These are phyloP conservation scores for Zygotorulaspora chibaensis DNA, from an alignment of 805 yeast genomes.

Conservation along the genomic window DNA sequence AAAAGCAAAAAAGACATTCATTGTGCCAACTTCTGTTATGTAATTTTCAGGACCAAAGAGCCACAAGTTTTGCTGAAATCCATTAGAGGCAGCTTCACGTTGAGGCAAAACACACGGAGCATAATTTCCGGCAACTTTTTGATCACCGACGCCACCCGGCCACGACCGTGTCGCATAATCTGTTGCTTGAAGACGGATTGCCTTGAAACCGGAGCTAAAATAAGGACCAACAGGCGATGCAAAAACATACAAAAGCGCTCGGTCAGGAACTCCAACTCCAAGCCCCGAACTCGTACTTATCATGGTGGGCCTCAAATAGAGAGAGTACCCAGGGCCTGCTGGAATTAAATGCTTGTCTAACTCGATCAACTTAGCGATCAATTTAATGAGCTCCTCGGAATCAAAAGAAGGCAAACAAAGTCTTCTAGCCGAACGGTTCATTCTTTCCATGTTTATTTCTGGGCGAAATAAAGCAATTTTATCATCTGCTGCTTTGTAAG, in stretches of 20 bases:
- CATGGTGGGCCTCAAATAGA: slow-evolving; percentile 90
- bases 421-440: slow-evolving; percentile 85
- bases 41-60: slow-evolving; percentile 82
- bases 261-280: slow-evolving; percentile 81
- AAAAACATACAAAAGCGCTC: slow-evolving; percentile 79
- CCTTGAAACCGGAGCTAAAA: slow-evolving; percentile 92
- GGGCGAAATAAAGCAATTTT: slow-evolving; percentile 83
- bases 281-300: slow-evolving; percentile 88
- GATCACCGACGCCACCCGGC: slow-evolving; percentile 99
- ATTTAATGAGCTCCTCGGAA: slow-evolving; percentile 65
- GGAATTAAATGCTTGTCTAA: slow-evolving; percentile 80
- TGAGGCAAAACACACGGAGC: slow-evolving; percentile 95
- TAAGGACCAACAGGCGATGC: slow-evolving; percentile 98
- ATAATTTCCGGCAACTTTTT: slow-evolving; percentile 94
- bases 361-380: slow-evolving; percentile 70
- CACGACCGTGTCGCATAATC: slow-evolving; percentile 96
- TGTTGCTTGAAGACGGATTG: slow-evolving; percentile 90
- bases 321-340: slow-evolving; percentile 78
- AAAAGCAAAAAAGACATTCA: slow-evolving; percentile 91
- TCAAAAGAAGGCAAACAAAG: slow-evolving; percentile 88
- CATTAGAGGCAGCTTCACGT: slow-evolving; percentile 81
- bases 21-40: slow-evolving; percentile 96
- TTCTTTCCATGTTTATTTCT: slow-evolving; percentile 84
- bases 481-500: slow-evolving; percentile 64
- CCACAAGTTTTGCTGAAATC: slow-evolving; percentile 96